Base-by-base conservation (phyloP, 768 basidiomycete species). In the Hortiboletus flavorubellus region DNA sequence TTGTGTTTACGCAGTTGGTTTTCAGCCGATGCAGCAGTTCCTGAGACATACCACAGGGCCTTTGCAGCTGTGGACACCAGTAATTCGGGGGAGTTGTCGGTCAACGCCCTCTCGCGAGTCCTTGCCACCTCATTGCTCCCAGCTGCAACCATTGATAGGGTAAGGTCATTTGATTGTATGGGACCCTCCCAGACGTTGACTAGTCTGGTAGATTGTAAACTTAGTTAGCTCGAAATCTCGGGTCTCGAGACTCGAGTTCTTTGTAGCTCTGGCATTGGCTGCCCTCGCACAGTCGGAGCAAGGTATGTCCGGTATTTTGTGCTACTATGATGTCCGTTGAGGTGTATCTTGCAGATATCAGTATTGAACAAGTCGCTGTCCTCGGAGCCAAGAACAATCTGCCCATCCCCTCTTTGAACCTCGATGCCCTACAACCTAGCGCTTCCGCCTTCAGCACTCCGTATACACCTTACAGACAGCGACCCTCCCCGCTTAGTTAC, bases 181-280 rank as follows among this genome's bases (percentile, higher is more conserved):
- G 26, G 16, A 37, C 30, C 8, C 12, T 46, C 29, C 5, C 31
- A 29, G 41, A 42, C 6, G 23, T 48, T 62, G 46, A 65, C 42
- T 47, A 43, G 56, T 42, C 18, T 42, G 30, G 43, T 50, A 95
- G 93, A 95, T 98, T 63, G 88, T 97, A 53, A 93, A 89, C 70
- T 77, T 95, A 21, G 92, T 93, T 49, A 91, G 89, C 71, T 86
- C 87, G 34, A 80, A 81, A 55, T 80, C 89, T 42, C 80, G 86
- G 48, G 88, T 98, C 37, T 91, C 91, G 8, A 91, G 85, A 61
- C 83, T 87, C 53, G 94, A 98, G 67, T 95, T 96, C 76, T 95
- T 90, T 68, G 90, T 95, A 11, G 91, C 93, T 10, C 72, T 98
- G 26, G 92, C 91, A 11, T 78, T 98, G 14, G 91, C 91, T 43